Evolutionary conservation across 495 filamentous ascomycete genomes (phyloP).

Genomic region (Lophium mytilinum): DNA sequence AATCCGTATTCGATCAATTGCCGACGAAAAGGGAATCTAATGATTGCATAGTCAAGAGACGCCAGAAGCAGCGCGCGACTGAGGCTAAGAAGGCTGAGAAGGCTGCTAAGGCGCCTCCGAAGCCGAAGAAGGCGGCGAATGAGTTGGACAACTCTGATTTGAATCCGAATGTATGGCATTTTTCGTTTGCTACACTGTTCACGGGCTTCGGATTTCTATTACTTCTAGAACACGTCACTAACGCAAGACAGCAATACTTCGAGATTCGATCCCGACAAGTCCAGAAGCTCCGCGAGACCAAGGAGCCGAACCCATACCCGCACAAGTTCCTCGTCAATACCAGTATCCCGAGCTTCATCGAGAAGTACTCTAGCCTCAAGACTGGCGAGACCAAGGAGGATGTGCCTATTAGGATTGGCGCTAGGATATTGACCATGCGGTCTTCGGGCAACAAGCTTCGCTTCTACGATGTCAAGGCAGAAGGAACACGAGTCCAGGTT

Average conservation of each 20-base stretch:
- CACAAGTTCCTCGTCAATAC: conserved; percentile 92
- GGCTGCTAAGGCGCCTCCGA: conserved; percentile 60
- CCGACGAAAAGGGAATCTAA: background rate
- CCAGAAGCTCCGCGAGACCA: conserved; percentile 74
- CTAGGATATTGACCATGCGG: conserved; percentile 70
- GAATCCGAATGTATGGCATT: conserved; percentile 70
- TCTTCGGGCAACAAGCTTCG: conserved; percentile 71
- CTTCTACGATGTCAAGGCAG: conserved; percentile 86
- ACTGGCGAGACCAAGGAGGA: conserved; percentile 77
- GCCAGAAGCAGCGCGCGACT: conserved; percentile 80
- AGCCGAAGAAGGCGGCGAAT: conserved; percentile 59
- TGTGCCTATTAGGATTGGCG: conserved; percentile 63
- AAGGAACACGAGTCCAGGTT: conserved; percentile 80
- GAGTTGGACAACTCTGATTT: conserved; percentile 62
- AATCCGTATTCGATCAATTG: background rate
- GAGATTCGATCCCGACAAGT: conserved; percentile 83
- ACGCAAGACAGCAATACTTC: conserved; percentile 72
- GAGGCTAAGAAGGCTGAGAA: conserved; percentile 84
- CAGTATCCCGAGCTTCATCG: conserved; percentile 66
- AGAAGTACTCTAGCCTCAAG: conserved; percentile 65
- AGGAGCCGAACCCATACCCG: conserved; percentile 72
- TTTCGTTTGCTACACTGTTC: no score
- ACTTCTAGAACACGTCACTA: background rate
- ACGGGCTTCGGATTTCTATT: no score
- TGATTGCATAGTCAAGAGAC: conserved; percentile 57